Evolutionary conservation across 176 grass and related monocot genomes (phyloP).

Genomic region (Oryza officinalis): DNA sequence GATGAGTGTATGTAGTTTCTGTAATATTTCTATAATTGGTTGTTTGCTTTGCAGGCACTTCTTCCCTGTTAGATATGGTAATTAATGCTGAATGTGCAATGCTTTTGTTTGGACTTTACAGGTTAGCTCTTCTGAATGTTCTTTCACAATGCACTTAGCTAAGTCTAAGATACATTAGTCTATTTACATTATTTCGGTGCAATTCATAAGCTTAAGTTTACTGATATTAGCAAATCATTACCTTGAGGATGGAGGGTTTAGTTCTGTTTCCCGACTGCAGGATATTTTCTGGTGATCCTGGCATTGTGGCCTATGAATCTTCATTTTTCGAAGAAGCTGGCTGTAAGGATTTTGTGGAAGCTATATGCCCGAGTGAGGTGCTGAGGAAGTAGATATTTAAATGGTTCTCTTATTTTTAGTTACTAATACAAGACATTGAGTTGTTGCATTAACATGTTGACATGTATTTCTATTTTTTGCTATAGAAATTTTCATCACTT

Average conservation of each 20-base stretch:
- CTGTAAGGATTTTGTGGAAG: constrained; percentile 65
- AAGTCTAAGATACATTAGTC: constrained; percentile 32
- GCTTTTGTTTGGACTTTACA: constrained; percentile 92
- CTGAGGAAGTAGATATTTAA: constrained; percentile 34
- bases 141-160: constrained; percentile 17
- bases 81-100: constrained; percentile 87
- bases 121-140: constrained; percentile 46
- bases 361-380: constrained; percentile 65
- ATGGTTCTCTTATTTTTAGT: constrained; percentile 28
- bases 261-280: constrained; percentile 48
- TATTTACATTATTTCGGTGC: background rate
- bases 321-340: constrained; percentile 68
- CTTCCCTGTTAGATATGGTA: constrained; percentile 83
- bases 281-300: constrained; percentile 95
- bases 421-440: constrained; percentile 9
- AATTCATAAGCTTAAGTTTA: constrained; percentile 12
- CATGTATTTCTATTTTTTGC: constrained; percentile 27
- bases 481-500: constrained; percentile 67
- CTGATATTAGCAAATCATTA: background rate
- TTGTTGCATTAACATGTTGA: constrained; percentile 33
- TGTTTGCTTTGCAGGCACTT: constrained; percentile 62
- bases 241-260: constrained; percentile 26
- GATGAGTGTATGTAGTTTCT: constrained; percentile 14
- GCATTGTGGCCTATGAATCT: constrained; percentile 61
- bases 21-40: constrained; percentile 27